These are phyloP conservation scores for Cenococcum geophilum DNA, from an alignment of 495 filamentous ascomycete genomes.

Conservation along the genomic window DNA sequence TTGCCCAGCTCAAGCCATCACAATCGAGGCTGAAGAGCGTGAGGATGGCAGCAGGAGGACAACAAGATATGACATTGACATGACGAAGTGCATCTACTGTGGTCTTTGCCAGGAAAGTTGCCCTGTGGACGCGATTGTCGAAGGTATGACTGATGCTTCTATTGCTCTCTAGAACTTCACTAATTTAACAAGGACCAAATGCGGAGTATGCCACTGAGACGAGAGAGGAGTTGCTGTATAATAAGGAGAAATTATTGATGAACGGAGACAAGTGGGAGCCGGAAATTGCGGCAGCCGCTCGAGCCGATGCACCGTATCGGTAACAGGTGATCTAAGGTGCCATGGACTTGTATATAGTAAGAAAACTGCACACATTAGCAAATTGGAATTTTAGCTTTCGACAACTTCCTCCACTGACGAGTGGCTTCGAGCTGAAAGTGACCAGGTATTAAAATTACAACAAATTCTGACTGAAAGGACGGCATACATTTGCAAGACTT, in stretches of 20 bases:
- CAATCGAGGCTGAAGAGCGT: conserved; percentile 97
- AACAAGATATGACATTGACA: conserved; percentile 98
- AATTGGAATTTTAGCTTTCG: conserved; percentile 50
- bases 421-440: no score
- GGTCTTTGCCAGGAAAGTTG: conserved; percentile 99
- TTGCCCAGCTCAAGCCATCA: conserved; percentile 94
- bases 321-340: conserved; percentile 19
- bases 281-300: conserved; percentile 83
- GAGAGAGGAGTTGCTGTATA: conserved; percentile 93
- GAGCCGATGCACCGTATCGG: conserved; percentile 54
- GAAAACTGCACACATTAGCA: neutral
- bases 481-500: no score
- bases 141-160: conserved; percentile 17
- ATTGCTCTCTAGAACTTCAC: conserved; percentile 7
- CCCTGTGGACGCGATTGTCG: conserved; percentile 93
- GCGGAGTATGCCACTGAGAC: conserved; percentile 98
- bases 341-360: conserved; percentile 24
- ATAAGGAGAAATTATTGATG: conserved; percentile 89
- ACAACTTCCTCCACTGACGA: no score
- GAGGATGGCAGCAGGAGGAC: conserved; percentile 90
- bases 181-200: conserved; percentile 60
- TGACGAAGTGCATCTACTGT: conserved; percentile 99
- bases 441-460: no score
- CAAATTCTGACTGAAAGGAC: no score
- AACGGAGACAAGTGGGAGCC: conserved; percentile 99